Evolutionary conservation across 2,329 filamentous ascomycete genomes (phyloP), one percentile per base, ranked within the genome.

Genomic region (Hymenoscyphus repandus): DNA sequence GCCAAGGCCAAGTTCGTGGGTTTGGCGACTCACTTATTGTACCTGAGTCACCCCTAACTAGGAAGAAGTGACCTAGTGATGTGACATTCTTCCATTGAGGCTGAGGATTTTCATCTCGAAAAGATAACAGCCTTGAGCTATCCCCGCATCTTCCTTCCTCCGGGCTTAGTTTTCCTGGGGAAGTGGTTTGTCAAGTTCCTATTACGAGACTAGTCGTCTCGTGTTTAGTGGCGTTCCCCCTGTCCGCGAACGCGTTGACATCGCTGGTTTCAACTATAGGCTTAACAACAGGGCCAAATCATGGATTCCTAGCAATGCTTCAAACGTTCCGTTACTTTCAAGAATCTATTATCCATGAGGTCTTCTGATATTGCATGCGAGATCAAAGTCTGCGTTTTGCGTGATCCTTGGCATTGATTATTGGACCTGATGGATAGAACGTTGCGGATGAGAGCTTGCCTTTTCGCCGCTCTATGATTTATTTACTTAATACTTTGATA

Each of bases 91-190:
- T 6, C 48, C 33, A 41, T 37, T 41, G 42, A 50, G 48, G 42
- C 42, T 32, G 43, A 18, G n/a, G 18, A 34, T 7, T 10, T 31
- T 34, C 15, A 22, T 39, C 27, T 13, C 33, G 31, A 20, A 37
- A 10, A 27, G 31, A 44, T n/a, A 52, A 32, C 44, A 52, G 50
- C 50, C 46, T 52, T 41, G 44, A 52, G 11, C 34, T 47, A 48
- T 22, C 45, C 45, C 50, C 45, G 45, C 13, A 39, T 15, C 6
- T 43, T 36, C 10, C 6, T 18, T 11, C 5, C 13, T 11, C 40
- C n/a, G 18, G 38, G n/a, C 5, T 4, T 5, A 11, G 17, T 13
- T 37, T 34, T 34, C 12, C 10, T 4, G 34, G 5, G 12, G 5
- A 40, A 18, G 10, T 11, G 38, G 17, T 40, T 20, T 27, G 22